Evolutionary conservation across 1,284 basidiomycete genomes (phyloP).

Genomic region (Veloporphyrellus conicus): DNA sequence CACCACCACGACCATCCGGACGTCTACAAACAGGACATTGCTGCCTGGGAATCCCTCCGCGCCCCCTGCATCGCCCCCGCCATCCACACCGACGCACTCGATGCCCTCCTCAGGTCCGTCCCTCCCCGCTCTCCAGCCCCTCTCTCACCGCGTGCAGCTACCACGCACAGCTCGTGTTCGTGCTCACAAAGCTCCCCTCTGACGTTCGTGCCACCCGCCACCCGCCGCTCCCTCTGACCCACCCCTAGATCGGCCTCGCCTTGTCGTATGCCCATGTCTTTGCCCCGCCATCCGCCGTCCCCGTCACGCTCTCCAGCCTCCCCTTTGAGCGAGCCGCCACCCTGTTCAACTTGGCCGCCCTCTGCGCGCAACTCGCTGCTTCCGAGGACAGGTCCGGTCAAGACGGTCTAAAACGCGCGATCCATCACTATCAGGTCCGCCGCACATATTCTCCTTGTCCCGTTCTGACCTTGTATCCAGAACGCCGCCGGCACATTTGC

Average conservation of each 20-base stretch:
- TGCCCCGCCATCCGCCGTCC: conserved; percentile 44
- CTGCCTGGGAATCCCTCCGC: conserved; percentile 65
- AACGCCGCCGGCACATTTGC: conserved; percentile 73
- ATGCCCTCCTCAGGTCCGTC: conserved; percentile 42
- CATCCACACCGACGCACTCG: conserved; percentile 56
- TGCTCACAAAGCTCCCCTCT: conserved; percentile 68
- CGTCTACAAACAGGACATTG: conserved; percentile 80
- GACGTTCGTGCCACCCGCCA: conserved; percentile 44
- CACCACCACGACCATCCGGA: conserved; percentile 82
- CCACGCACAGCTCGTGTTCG: conserved; percentile 80
- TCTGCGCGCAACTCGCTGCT: conserved; percentile 71
- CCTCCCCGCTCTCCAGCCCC: no score
- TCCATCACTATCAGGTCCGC: conserved; percentile 66
- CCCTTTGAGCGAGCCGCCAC: conserved; percentile 74
- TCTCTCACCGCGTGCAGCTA: conserved; percentile 53
- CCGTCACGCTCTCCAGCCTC: conserved; percentile 67
- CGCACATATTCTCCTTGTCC: background rate
- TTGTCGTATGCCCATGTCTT: conserved; percentile 77
- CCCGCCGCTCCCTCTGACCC: conserved; percentile 14
- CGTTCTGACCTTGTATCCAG: conserved; percentile 37
- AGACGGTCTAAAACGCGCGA: conserved; percentile 77
- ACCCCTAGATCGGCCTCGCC: conserved; percentile 65
- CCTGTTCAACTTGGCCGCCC: conserved; percentile 80
- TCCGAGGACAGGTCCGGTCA: conserved; percentile 64
- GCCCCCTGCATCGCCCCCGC: conserved; percentile 54